phyloP scores from a whole-genome alignment of 192 early-diverging fungal species.

The Backusella parvicylindrica region DNA sequence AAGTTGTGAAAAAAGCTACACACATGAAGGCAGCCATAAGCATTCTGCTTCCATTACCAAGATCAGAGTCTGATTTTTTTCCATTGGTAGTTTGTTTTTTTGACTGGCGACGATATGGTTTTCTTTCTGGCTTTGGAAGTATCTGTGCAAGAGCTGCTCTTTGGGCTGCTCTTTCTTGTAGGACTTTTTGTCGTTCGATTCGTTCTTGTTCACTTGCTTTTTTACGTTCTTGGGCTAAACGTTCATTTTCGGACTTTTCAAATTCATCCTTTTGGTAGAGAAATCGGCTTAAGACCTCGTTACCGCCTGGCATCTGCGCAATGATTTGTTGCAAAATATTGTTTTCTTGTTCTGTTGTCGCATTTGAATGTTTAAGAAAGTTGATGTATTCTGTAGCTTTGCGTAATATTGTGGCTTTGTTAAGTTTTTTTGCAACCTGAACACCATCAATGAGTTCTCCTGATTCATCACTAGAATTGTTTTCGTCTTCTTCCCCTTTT shows the following conservation, averaged over 20 bases:
- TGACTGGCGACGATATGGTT: slow-evolving; percentile 19
- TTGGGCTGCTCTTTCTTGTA: slow-evolving; percentile 14
- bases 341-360: slow-evolving; percentile 47
- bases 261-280: slow-evolving; percentile 7
- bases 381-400: slow-evolving; percentile 92
- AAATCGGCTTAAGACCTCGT: slow-evolving; percentile 30
- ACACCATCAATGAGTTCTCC: slow-evolving; percentile 72
- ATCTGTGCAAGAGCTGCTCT: slow-evolving; percentile 17
- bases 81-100: not conserved
- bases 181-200: slow-evolving; percentile 3
- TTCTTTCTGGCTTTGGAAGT: slow-evolving; percentile 9
- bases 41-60: slow-evolving; percentile 7
- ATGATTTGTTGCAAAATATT: slow-evolving; percentile 41
- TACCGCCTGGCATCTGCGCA: slow-evolving; percentile 45
- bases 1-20: slow-evolving; percentile 9
- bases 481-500: slow-evolving; percentile 42
- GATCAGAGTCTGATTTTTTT: not conserved
- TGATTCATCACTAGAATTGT: slow-evolving; percentile 22
- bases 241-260: slow-evolving; percentile 11
- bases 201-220: not conserved
- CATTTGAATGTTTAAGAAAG: slow-evolving; percentile 44
- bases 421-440: slow-evolving; percentile 80
- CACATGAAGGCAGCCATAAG: slow-evolving; percentile 17
- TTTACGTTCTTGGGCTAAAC: not conserved
- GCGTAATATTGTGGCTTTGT: slow-evolving; percentile 90